These are phyloP conservation scores for Epichloe brachyelytri DNA, from an alignment of 2,329 filamentous ascomycete genomes.

Conservation along the genomic window DNA sequence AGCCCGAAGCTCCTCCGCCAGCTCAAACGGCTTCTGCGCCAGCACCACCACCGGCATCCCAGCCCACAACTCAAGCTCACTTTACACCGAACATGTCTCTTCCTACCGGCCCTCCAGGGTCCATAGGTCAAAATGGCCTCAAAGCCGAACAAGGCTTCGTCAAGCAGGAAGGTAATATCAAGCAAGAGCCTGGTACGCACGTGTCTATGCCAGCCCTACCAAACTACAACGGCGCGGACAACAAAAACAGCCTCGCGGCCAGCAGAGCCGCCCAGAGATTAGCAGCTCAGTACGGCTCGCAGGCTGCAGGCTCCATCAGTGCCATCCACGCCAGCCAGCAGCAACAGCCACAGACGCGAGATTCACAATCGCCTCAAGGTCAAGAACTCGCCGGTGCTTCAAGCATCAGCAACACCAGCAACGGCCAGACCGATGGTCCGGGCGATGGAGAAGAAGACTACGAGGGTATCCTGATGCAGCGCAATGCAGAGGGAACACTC, in stretches of 20 bases:
- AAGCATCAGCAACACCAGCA: conserved; percentile 24
- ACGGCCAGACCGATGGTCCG: conserved; percentile 62
- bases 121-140: conserved; percentile 21
- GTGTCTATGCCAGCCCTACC: conserved; percentile 19
- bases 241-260: conserved; percentile 31
- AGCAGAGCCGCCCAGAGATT: conserved; percentile 44
- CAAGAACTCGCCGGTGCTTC: conserved; percentile 8
- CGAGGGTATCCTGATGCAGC: conserved; percentile 45
- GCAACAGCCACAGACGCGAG: conserved; percentile 16
- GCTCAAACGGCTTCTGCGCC: conserved; percentile 21
- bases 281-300: conserved; percentile 45
- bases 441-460: conserved; percentile 41
- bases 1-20: conserved; percentile 45
- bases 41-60: conserved; percentile 11
- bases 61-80: conserved; percentile 15
- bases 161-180: conserved; percentile 35
- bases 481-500: conserved; percentile 38
- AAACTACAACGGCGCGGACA: conserved; percentile 20
- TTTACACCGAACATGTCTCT: conserved; percentile 20
- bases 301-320: conserved; percentile 54
- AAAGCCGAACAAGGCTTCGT: conserved; percentile 31
- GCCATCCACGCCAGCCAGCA: conserved; percentile 38
- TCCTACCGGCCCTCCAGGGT: conserved; percentile 18
- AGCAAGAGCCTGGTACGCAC: conserved; percentile 30
- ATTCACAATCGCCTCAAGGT: conserved; percentile 15